Evolutionary conservation across 2,329 filamentous ascomycete species (phyloP), one percentile per base, ranked within the genome.

Genomic region (Fusarium sp.): DNA sequence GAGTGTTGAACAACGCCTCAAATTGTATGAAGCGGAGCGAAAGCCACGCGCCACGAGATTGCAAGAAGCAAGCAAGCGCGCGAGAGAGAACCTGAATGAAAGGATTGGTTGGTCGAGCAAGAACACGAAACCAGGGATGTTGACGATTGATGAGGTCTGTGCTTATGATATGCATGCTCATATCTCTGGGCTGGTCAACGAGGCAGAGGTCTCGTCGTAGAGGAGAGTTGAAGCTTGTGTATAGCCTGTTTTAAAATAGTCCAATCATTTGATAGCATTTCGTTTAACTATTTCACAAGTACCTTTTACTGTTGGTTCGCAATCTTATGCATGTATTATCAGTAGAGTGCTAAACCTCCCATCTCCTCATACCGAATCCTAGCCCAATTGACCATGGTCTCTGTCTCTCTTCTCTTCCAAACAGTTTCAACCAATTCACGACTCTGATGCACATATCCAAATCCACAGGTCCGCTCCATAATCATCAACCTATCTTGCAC

Each of bases 61-160:
- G 1, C 65, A 68, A 25, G 65, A 66, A 20, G 65, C 65, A 3
- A 67, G 62, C 10, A 66, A 41, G n/a, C 62, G 65, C 12, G 62
- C 65, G 4, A 67, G 62, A 5, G 65, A 68, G 47, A 68, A 68
- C 7, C 11, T 68, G 14, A 68, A 68, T 15, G 65, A 68, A 5
- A 52, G 65, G 1, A 68, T 68, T 15, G 65, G 65, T 4, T 64
- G 61, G 61, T 73, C 70, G 1, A 72, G 65, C 42, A 67, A 73
- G 49, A 83, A 86, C 50, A 85, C 90, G 56, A 84, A 88, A 71
- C 84, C 83, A 46, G 83, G 86, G 5, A 89, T 89, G 76, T 75
- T 91, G 62, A 91, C 89, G 0, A 90, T 91, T 58, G 87, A 90
- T 67, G 89, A 91, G 75, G 90, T 91, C 83, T 91, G 91, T 68